Conservation (phyloP, 805 yeast species). For the Kuraishia molischiana region DNA sequence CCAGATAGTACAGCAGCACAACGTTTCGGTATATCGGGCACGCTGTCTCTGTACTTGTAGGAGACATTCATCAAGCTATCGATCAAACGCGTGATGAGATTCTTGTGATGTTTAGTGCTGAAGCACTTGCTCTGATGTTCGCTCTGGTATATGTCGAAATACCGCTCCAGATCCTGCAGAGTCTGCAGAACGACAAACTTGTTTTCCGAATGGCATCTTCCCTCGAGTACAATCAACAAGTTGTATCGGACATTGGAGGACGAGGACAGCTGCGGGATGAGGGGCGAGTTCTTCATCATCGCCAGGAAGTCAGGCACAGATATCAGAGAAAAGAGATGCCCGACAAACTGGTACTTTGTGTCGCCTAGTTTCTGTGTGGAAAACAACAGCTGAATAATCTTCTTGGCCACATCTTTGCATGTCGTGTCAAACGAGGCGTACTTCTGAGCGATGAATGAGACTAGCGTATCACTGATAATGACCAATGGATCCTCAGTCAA, state of each 20-base stretch:
- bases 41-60: slow-evolving; percentile 39
- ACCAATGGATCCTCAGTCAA: slow-evolving; percentile 48
- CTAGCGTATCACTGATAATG: slow-evolving; percentile 61
- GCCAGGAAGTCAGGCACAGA: slow-evolving; percentile 25
- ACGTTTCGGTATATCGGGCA: slow-evolving; percentile 39
- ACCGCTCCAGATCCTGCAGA: slow-evolving; percentile 49
- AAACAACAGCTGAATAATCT: slow-evolving; percentile 30
- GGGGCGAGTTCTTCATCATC: slow-evolving; percentile 7
- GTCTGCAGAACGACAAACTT: slow-evolving; percentile 67
- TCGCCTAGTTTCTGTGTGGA: slow-evolving; percentile 20
- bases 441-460: slow-evolving; percentile 64
- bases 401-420: slow-evolving; percentile 40
- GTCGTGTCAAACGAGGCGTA: slow-evolving; percentile 43
- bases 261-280: neutral
- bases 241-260: slow-evolving; percentile 7
- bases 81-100: slow-evolving; percentile 33
- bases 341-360: slow-evolving; percentile 30
- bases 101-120: slow-evolving; percentile 18
- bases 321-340: slow-evolving; percentile 45
- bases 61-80: slow-evolving; percentile 47
- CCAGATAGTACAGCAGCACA: slow-evolving; percentile 66
- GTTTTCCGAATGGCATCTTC: slow-evolving; percentile 53
- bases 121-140: slow-evolving; percentile 37
- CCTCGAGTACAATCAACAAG: slow-evolving; percentile 40
- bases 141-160: slow-evolving; percentile 38